Conservation (phyloP, 305 asterid genomes). For the Fraxinus floribunda region DNA sequence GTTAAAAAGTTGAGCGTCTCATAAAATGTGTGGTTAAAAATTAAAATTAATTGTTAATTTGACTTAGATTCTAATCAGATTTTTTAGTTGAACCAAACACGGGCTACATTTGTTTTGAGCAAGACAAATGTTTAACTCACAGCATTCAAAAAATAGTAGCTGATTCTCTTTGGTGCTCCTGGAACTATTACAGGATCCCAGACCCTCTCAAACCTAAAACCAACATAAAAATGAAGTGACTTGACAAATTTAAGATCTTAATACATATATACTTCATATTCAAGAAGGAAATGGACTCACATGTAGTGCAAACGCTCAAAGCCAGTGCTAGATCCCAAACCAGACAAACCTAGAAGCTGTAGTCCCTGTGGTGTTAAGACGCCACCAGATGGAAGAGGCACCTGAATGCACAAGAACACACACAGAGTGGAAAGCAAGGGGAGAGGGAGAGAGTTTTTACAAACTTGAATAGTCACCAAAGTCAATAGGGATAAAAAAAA, state of each 20-base stretch:
- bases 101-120: neutral
- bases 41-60: no score
- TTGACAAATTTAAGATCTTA: constrained; percentile 3
- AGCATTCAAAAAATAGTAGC: constrained; percentile 74
- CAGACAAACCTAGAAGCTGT: constrained; percentile 78
- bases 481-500: neutral
- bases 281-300: constrained; percentile 39
- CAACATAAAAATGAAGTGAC: constrained; percentile 14
- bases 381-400: constrained; percentile 85
- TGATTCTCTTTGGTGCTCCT: constrained; percentile 69
- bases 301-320: constrained; percentile 88
- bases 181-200: constrained; percentile 91
- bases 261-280: constrained; percentile 13
- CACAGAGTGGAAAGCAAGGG: constrained; percentile 16
- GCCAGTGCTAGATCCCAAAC: constrained; percentile 85
- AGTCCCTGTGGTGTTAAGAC: constrained; percentile 78
- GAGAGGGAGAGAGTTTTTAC: constrained; percentile 11
- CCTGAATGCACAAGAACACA: constrained; percentile 37
- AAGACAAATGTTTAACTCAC: constrained; percentile 44
- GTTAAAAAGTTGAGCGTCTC: no score
- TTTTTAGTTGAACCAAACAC: no score
- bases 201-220: constrained; percentile 70
- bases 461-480: neutral
- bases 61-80: no score
- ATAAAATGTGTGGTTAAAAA: no score